These are phyloP conservation scores for Suillus bovinus DNA, from an alignment of 768 basidiomycete species.

Conservation along the genomic window DNA sequence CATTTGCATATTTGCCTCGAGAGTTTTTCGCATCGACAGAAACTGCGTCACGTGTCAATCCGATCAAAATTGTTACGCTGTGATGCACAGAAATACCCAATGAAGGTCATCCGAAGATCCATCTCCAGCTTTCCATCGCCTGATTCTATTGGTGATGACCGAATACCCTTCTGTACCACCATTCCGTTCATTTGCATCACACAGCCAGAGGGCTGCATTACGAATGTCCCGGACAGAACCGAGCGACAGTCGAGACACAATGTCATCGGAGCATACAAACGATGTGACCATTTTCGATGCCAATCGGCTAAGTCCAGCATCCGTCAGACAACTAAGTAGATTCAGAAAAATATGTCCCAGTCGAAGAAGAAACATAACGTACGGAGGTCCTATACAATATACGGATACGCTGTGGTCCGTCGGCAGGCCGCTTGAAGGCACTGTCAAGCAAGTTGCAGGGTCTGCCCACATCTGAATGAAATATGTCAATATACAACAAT, in stretches of 20 bases:
- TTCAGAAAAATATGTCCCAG: not conserved
- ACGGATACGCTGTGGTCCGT: constrained; percentile 64
- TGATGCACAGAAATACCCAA: constrained; percentile 42
- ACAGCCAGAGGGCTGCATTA: constrained; percentile 78
- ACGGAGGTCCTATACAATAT: constrained; percentile 83
- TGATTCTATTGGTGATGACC: constrained; percentile 47
- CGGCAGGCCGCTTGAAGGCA: constrained; percentile 69
- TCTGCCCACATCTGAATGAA: constrained; percentile 78
- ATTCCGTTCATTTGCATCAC: constrained; percentile 57
- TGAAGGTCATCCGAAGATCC: constrained; percentile 48
- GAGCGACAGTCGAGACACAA: constrained; percentile 76
- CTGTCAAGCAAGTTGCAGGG: constrained; percentile 71
- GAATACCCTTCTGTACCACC: constrained; percentile 39
- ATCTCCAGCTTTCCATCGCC: constrained; percentile 62
- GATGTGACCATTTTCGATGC: constrained; percentile 68
- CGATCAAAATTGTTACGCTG: constrained; percentile 45
- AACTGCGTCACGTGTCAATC: constrained; percentile 55
- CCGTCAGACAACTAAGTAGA: constrained; percentile 55
- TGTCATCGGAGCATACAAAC: constrained; percentile 81
- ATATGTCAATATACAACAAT: not conserved
- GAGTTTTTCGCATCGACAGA: constrained; percentile 75
- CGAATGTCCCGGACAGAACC: constrained; percentile 77
- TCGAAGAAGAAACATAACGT: constrained; percentile 27
- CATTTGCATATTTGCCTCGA: constrained; percentile 83
- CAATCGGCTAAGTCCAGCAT: constrained; percentile 58